phyloP scores from a whole-genome alignment of 768 basidiomycete genomes.

The Flagelloscypha sp. region DNA sequence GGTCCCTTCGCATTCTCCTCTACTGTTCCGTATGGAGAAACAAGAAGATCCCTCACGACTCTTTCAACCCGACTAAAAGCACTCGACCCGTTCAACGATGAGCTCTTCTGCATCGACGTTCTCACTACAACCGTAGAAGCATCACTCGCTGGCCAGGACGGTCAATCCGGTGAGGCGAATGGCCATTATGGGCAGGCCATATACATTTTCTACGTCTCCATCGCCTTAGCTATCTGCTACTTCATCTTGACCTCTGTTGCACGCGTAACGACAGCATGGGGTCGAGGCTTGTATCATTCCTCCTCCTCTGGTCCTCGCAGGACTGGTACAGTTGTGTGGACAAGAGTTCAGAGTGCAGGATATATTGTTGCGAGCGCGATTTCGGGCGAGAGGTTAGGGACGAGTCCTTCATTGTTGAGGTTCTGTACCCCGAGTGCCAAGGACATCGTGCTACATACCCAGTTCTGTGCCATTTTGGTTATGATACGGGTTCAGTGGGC shows the following conservation, averaged over 20 bases:
- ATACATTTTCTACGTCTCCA: slow-evolving; percentile 66
- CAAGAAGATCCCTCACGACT: slow-evolving; percentile 75
- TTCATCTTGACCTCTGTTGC: slow-evolving; percentile 78
- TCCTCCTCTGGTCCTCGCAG: slow-evolving; percentile 28
- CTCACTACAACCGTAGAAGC: slow-evolving; percentile 69
- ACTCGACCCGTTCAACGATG: slow-evolving; percentile 77
- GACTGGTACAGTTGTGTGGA: slow-evolving; percentile 55
- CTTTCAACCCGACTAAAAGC: slow-evolving; percentile 78
- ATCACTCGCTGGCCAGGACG: slow-evolving; percentile 34
- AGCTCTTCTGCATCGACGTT: slow-evolving; percentile 78
- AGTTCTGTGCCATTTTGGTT: slow-evolving; percentile 81
- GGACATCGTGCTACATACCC: slow-evolving; percentile 89
- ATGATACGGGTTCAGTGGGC: slow-evolving; percentile 98
- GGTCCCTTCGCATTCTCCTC: slow-evolving; percentile 81
- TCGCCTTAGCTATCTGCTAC: slow-evolving; percentile 69
- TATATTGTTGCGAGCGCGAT: slow-evolving; percentile 89
- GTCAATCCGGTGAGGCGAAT: too few species aligned
- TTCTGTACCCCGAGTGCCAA: slow-evolving; percentile 94
- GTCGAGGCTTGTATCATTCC: slow-evolving; percentile 60
- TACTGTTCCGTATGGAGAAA: slow-evolving; percentile 53
- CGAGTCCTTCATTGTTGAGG: slow-evolving; percentile 77
- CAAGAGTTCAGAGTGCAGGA: slow-evolving; percentile 72
- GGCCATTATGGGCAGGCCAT: slow-evolving; percentile 65
- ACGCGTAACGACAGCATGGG: slow-evolving; percentile 79
- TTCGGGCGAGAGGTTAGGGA: slow-evolving; percentile 82